These are phyloP conservation scores for Exophiala phaeomuriformis DNA, from an alignment of 2,329 filamentous ascomycete genomes.

Conservation along the genomic window DNA sequence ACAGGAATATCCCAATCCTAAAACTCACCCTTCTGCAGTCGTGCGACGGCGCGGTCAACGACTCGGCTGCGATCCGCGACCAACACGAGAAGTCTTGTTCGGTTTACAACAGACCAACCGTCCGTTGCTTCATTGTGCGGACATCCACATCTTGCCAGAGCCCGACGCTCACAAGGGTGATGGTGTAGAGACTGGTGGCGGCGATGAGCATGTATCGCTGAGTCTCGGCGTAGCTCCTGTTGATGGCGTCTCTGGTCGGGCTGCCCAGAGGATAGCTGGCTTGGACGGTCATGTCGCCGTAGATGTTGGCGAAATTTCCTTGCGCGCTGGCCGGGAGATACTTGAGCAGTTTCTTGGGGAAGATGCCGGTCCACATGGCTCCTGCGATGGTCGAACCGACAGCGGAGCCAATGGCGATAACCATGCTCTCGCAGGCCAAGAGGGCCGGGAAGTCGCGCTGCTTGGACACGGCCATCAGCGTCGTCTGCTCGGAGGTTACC, in stretches of 20 bases:
- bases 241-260: conserved; percentile 39
- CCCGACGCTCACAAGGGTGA: conserved; percentile 31
- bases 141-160: conserved; percentile 46
- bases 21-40: no score
- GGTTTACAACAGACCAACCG: background rate
- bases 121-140: conserved; percentile 30
- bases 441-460: conserved; percentile 45
- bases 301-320: conserved; percentile 24
- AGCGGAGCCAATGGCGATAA: conserved; percentile 31
- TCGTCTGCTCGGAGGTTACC: conserved; percentile 48
- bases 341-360: conserved; percentile 20
- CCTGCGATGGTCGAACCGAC: conserved; percentile 30
- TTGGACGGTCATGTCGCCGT: conserved; percentile 25
- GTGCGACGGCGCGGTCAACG: no score
- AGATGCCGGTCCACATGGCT: conserved; percentile 33
- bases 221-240: conserved; percentile 40
- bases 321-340: conserved; percentile 24
- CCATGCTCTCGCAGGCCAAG: conserved; percentile 32
- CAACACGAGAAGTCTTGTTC: no score
- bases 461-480: conserved; percentile 47
- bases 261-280: conserved; percentile 35
- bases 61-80: no score
- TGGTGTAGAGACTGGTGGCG: conserved; percentile 25
- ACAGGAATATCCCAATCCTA: no score
- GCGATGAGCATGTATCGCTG: conserved; percentile 39